Conservation (phyloP, 768 basidiomycete species). For the Terana coerulea region DNA sequence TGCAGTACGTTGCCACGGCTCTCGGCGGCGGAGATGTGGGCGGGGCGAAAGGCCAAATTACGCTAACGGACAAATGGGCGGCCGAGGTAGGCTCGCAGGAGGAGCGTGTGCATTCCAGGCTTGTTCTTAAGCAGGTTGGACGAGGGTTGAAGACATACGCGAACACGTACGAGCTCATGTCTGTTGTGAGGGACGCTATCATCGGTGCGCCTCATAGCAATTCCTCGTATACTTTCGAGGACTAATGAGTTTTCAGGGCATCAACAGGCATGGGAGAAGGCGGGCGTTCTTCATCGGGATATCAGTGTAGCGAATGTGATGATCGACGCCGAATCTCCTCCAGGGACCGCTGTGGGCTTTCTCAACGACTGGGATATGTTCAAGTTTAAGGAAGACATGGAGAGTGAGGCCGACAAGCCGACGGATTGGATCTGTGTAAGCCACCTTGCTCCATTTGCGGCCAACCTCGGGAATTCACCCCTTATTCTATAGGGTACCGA, state of each 20-base stretch:
- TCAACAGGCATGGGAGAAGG: not conserved
- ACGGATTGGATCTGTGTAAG: not conserved
- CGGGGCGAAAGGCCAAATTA: too few relatives aligned
- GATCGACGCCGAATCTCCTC: not conserved
- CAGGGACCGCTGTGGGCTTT: not conserved
- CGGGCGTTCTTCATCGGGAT: constrained; percentile 6
- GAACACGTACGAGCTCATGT: not conserved
- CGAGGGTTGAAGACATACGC: constrained; percentile 1
- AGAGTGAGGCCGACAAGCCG: not conserved
- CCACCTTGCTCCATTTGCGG: constrained; percentile 1
- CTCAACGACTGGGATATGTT: constrained; percentile 8
- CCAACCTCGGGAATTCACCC: constrained; percentile 1
- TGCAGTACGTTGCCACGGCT: not conserved
- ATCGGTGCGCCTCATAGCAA: not conserved
- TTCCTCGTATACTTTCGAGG: not conserved
- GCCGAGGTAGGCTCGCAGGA: not conserved
- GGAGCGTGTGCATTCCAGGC: constrained; percentile 7
- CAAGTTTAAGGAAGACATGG: constrained; percentile 1
- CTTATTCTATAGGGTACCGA: too few relatives aligned
- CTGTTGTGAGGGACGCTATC: not conserved
- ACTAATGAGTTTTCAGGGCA: not conserved
- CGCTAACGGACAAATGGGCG: not conserved
- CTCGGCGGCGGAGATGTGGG: constrained; percentile 12
- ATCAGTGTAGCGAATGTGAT: constrained; percentile 8
- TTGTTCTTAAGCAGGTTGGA: constrained; percentile 6